Evolutionary conservation across 441 rosid species (phyloP).

Genomic region (Arabidopsis lyrata): DNA sequence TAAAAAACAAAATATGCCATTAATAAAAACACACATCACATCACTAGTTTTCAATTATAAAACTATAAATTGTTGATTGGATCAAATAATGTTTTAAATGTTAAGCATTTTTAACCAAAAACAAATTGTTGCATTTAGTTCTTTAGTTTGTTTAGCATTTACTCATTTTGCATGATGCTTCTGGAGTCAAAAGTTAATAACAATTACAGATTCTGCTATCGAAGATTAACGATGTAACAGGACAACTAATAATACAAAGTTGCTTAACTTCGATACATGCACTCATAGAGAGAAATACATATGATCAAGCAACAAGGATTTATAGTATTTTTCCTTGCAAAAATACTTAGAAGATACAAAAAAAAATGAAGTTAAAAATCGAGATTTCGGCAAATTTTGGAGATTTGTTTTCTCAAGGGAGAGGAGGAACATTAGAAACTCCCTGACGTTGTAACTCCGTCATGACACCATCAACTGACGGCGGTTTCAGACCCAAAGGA

Average conservation of each 20-base stretch:
- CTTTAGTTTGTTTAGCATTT: neutral
- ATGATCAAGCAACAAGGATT: slow-evolving; percentile 35
- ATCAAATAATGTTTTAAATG: too few species aligned
- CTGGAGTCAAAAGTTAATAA: neutral
- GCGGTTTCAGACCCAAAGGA: slow-evolving; percentile 91
- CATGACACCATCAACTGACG: slow-evolving; percentile 71
- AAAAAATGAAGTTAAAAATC: slow-evolving; percentile 1
- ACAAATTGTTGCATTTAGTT: too few species aligned
- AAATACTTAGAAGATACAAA: slow-evolving; percentile 24
- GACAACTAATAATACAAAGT: slow-evolving; percentile 11
- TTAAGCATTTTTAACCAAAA: too few species aligned
- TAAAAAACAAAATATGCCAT: too few species aligned
- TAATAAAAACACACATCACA: too few species aligned
- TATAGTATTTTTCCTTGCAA: slow-evolving; percentile 30
- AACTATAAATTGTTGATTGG: too few species aligned
- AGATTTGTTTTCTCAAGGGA: slow-evolving; percentile 11
- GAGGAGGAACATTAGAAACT: slow-evolving; percentile 55
- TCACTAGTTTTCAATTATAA: too few species aligned
- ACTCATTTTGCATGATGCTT: neutral
- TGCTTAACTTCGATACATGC: slow-evolving; percentile 31
- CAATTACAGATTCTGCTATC: neutral
- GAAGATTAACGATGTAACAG: neutral
- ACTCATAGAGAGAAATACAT: slow-evolving; percentile 25
- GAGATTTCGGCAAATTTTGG: slow-evolving; percentile 38
- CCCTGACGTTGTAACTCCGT: slow-evolving; percentile 89